Evolutionary conservation across 768 basidiomycete genomes (phyloP), one percentile per base, ranked within the genome.

Genomic region (Nidularia sp.): DNA sequence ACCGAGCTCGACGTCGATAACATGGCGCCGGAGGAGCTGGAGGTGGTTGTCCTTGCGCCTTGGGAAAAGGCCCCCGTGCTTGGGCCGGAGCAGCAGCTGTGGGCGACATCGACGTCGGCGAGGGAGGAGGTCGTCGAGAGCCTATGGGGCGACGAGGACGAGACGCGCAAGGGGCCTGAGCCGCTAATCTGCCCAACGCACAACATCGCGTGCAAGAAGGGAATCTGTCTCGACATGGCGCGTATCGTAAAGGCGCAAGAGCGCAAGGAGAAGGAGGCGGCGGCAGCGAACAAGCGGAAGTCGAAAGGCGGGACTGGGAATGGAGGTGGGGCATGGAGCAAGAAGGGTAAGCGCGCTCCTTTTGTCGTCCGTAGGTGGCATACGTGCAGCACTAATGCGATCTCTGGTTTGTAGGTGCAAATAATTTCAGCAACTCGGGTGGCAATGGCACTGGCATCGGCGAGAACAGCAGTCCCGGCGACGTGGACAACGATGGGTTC

Each of bases 141-240:
- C 15, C 15, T 39, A 39, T 39, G 36, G 36, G 36, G 36, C 9
- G 36, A 39, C 9, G 36, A 39, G 9, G 36, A 39, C 15, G 36
- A 9, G 36, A 39, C 15, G 18, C 18, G 18, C 36, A 39, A 39
- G 36, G 15, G 15, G 36, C 36, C 36, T 9, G 36, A 39, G 9
- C 36, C 9, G 36, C 9, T 57, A 32, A 46, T 65, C 44, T 72
- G 71, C 49, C 60, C 60, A 0, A 62, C 60, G 34, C 70, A 71
- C 55, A 55, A 57, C 41, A 55, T 59, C 18, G 52, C 62, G 13
- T 73, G 73, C 47, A 70, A 68, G 60, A 70, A 70, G 59, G 71
- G 70, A 31, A 68, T 72, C 1, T 74, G 73, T 45, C 50, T 50
- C 13, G 70, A 67, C 55, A 62, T 66, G 59, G 58, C 64, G 44